phyloP scores from a whole-genome alignment of 768 basidiomycete genomes.

The Serendipita sp. region DNA sequence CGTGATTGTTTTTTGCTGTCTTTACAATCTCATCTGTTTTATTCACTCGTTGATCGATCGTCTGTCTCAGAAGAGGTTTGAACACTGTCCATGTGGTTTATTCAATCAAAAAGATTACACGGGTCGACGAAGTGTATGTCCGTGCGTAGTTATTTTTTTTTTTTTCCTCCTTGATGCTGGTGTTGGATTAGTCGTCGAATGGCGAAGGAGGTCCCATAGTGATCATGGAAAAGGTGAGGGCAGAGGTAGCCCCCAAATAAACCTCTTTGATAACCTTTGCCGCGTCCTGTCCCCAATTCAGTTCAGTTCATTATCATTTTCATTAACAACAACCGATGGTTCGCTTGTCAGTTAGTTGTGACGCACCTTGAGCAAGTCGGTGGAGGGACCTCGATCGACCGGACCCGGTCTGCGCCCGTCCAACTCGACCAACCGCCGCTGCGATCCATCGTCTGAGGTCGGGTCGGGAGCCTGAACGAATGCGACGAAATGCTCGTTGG shows the following conservation, averaged over 20 bases:
- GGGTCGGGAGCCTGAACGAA: conserved; percentile 56
- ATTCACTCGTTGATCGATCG: too few species aligned
- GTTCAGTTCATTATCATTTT: neutral
- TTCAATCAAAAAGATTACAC: too few species aligned
- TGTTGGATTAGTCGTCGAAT: neutral
- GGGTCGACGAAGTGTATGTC: too few species aligned
- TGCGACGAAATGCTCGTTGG: conserved; percentile 74
- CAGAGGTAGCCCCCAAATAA: conserved; percentile 27
- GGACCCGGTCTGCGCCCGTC: conserved; percentile 70
- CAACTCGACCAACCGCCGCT: conserved; percentile 53
- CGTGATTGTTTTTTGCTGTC: neutral
- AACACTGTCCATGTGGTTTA: too few species aligned
- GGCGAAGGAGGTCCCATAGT: neutral
- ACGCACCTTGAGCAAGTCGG: conserved; percentile 40
- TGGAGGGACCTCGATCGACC: conserved; percentile 57
- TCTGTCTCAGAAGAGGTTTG: too few species aligned
- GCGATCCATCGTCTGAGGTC: conserved; percentile 12
- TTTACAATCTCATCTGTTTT: neutral
- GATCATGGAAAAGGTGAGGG: neutral
- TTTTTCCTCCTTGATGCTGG: neutral
- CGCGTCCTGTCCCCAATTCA: conserved; percentile 35
- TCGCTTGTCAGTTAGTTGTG: too few species aligned
- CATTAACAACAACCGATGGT: conserved; percentile 14
- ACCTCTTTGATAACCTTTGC: conserved; percentile 44
- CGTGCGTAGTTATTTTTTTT: too few species aligned